These are phyloP conservation scores for Atalantia buxifolia DNA, from an alignment of 345 rosid genomes.

Conservation along the genomic window DNA sequence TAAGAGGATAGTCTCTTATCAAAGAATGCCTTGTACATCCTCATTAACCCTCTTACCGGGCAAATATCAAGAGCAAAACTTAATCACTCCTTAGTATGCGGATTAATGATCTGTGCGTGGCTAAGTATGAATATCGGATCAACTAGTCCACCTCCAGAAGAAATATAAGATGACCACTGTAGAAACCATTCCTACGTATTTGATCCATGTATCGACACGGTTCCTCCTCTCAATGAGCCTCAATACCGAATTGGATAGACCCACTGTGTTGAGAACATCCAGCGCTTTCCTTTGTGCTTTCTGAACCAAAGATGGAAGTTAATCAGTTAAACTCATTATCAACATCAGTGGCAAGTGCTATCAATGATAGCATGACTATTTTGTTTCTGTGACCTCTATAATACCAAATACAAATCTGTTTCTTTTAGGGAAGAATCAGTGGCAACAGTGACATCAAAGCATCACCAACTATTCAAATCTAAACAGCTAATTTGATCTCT, in stretches of 20 bases:
- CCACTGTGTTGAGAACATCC: constrained; percentile 85
- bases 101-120: neutral
- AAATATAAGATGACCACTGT: constrained; percentile 57
- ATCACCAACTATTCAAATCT: neutral
- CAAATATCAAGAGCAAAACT: neutral
- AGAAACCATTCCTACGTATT: constrained; percentile 71
- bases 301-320: constrained; percentile 32
- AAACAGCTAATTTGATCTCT: neutral
- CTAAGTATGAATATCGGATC: neutral
- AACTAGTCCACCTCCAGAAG: constrained; percentile 60
- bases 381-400: neutral
- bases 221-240: constrained; percentile 91
- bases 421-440: neutral
- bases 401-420: neutral
- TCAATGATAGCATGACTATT: neutral
- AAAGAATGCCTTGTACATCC: neutral
- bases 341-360: neutral
- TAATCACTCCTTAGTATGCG: neutral
- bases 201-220: constrained; percentile 85
- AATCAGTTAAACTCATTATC: neutral
- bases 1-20: neutral
- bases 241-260: constrained; percentile 84
- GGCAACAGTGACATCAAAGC: neutral
- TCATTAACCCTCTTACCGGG: neutral
- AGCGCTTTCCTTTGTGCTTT: constrained; percentile 88